phyloP scores from a whole-genome alignment of 2,329 filamentous ascomycete genomes.

The Juglanconis sp. region DNA sequence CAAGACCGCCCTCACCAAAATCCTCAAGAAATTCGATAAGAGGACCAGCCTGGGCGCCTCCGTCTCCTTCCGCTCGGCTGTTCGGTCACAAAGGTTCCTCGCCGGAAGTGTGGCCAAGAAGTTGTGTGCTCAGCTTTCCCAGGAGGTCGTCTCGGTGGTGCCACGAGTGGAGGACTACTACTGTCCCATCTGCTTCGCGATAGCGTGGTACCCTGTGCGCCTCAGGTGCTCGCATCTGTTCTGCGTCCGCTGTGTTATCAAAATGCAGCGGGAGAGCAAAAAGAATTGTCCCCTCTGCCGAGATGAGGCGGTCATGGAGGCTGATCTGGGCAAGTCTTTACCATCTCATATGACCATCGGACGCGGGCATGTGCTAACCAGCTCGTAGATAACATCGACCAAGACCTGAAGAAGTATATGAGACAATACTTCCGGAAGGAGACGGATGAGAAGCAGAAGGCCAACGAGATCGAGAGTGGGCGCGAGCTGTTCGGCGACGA shows the following conservation, averaged over 20 bases:
- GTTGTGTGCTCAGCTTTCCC: constrained; percentile 70
- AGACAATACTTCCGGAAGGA: constrained; percentile 73
- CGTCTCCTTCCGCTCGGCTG: constrained; percentile 56
- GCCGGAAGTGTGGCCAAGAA: constrained; percentile 69
- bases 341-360: neutral
- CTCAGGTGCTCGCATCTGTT: constrained; percentile 74
- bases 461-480: constrained; percentile 74
- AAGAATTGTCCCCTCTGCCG: constrained; percentile 74
- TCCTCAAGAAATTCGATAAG: constrained; percentile 91
- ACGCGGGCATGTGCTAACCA: neutral
- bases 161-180: constrained; percentile 82
- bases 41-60: constrained; percentile 71
- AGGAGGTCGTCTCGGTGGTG: constrained; percentile 68
- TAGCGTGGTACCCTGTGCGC: constrained; percentile 79
- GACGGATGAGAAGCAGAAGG: constrained; percentile 62
- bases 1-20: constrained; percentile 72
- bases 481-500: constrained; percentile 67
- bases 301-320: constrained; percentile 65
- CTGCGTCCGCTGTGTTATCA: constrained; percentile 79
- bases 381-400: constrained; percentile 63
- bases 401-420: constrained; percentile 64
- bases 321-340: constrained; percentile 56
- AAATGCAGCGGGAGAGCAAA: constrained; percentile 69
- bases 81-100: constrained; percentile 59
- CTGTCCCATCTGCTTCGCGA: constrained; percentile 75